Conservation (phyloP, 176 grass and related monocot genomes). For the Triticum timopheevii region DNA sequence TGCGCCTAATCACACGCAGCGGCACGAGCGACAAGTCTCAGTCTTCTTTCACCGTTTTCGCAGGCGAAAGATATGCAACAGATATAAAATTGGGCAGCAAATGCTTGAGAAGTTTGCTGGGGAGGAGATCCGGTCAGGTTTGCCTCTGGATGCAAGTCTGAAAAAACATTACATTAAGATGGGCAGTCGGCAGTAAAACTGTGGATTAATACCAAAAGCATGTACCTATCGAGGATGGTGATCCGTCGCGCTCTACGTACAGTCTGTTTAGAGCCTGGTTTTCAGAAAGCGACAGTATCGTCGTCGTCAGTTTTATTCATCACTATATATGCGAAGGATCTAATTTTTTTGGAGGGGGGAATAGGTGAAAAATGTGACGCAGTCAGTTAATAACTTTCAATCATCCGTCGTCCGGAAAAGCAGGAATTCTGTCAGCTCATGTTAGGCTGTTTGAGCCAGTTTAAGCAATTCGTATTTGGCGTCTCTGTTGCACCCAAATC, state of each 20-base stretch:
- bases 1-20: slow-evolving; percentile 11
- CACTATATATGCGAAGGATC: not conserved
- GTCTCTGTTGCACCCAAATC: too few relatives aligned
- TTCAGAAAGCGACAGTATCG: too few relatives aligned
- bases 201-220: not conserved
- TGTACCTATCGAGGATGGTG: not conserved
- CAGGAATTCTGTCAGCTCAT: too few relatives aligned
- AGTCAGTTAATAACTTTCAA: too few relatives aligned
- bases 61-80: not conserved
- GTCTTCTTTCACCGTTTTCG: not conserved
- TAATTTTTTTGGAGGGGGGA: not conserved
- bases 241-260: not conserved
- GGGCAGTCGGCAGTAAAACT: not conserved
- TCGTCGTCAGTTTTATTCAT: not conserved
- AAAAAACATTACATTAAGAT: not conserved
- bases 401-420: too few relatives aligned
- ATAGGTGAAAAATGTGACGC: not conserved
- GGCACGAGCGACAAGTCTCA: not conserved
- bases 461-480: too few relatives aligned
- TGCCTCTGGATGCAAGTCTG: not conserved
- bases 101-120: not conserved
- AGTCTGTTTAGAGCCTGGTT: slow-evolving; percentile 17
- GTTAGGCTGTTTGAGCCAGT: too few relatives aligned
- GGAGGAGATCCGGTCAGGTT: not conserved
- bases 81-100: not conserved